A percentile compares a stretch with the other conserved stretches of the same genome.
Conservation (phyloP, 768 basidiomycete species). For the Tulasnella sp. region DNA sequence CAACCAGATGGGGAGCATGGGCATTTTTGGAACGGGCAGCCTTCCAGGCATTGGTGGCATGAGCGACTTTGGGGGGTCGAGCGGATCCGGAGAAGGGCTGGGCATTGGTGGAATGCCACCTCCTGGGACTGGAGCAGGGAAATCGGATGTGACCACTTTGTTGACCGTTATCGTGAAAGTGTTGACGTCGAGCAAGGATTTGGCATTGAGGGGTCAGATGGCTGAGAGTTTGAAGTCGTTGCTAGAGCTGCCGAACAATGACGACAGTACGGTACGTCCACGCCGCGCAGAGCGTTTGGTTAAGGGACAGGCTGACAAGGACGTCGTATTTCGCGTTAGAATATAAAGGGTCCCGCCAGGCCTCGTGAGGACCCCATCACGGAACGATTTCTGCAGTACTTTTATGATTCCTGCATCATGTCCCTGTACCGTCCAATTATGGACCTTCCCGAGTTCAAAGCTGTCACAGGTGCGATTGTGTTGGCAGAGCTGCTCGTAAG, state of each 20-base stretch:
- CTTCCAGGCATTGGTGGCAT: not conserved
- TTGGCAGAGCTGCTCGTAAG: slow-evolving; percentile 21
- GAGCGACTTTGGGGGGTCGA: not conserved
- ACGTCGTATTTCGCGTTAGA: slow-evolving; percentile 3
- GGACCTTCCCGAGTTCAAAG: slow-evolving; percentile 64
- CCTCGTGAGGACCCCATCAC: slow-evolving; percentile 65
- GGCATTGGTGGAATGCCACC: not conserved
- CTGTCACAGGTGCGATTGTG: slow-evolving; percentile 37
- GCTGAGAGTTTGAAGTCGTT: slow-evolving; percentile 79
- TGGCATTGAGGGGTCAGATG: slow-evolving; percentile 84
- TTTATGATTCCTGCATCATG: slow-evolving; percentile 74
- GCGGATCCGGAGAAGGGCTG: not conserved
- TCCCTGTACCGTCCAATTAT: slow-evolving; percentile 72
- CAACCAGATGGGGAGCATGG: not conserved
- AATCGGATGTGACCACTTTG: slow-evolving; percentile 17
- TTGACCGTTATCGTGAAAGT: slow-evolving; percentile 15
- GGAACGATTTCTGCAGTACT: slow-evolving; percentile 87
- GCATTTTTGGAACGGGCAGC: not conserved
- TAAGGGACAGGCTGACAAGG: slow-evolving; percentile 23
- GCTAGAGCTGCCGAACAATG: slow-evolving; percentile 60
- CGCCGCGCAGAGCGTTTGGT: slow-evolving; percentile 20
- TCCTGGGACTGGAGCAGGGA: not conserved
- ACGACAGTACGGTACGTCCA: slow-evolving; percentile 24
- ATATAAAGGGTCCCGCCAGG: not conserved
- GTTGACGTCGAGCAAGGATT: slow-evolving; percentile 38